Evolutionary conservation across 2,329 filamentous ascomycete genomes (phyloP), one percentile per base, ranked within the genome.

Genomic region (Talaromyces piceae): DNA sequence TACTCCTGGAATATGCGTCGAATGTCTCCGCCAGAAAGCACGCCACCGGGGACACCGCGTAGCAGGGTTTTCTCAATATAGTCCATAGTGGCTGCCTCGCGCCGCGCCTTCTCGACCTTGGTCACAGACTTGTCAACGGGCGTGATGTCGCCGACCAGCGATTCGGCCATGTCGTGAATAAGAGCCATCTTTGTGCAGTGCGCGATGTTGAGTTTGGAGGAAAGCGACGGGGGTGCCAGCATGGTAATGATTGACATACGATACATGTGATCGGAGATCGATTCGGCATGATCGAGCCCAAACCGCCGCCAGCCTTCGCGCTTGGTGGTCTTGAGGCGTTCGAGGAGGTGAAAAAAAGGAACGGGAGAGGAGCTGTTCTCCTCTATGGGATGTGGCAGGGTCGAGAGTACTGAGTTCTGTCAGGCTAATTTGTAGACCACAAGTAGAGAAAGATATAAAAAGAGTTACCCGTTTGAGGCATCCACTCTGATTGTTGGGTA

Each of bases 261-360:
- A 73, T 97, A 98, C 93, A 98, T 98, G 78, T 98, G 93, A 73
- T 98, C 93, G 49, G 88, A 81, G 65, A 98, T 96, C 2, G 89
- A 95, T 71, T 98, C 93, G 67, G 88, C 87, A 52, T 59, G 58
- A 51, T 67, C 59, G 59, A 98, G 89, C 33, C 83, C 83, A 66
- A 96, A 96, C 31, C 93, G 82, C 51, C 87, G 82, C 93, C 93
- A 98, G 58, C 93, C 93, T 72, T 96, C 93, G 54, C 93, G 86
- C 70, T 95, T 94, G 55, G 88, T 95, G 6, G 91, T 96, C 80
- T 98, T 98, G 52, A 98, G 80, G 46, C 88, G 86, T 70, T 95
- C 88, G 56, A 98, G 81, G 54, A 96, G 78, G 74, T 98, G 93
- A 71, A 98, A 95, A 76, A 96, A 97, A 28, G 90, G 82, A 9